These are phyloP conservation scores for Nicotiana tabacum DNA, from an alignment of 257 asterid species.

Conservation along the genomic window DNA sequence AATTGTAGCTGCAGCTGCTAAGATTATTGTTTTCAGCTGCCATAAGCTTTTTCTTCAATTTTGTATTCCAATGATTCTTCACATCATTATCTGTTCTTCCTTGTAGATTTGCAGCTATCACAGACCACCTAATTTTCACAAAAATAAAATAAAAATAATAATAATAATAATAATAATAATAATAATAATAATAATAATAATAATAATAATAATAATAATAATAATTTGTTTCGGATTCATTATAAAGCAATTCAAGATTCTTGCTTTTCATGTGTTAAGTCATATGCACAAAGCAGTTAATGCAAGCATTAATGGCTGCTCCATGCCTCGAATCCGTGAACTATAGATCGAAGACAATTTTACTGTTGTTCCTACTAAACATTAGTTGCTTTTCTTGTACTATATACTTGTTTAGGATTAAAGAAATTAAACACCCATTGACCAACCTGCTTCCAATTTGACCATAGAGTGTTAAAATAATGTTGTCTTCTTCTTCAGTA, in stretches of 20 bases:
- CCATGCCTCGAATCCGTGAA: fast-evolving
- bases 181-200: too few species aligned
- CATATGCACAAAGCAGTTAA: too few species aligned
- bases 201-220: too few species aligned
- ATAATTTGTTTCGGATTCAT: too few species aligned
- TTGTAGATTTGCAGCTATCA: constrained; percentile 56
- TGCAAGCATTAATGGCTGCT: too few species aligned
- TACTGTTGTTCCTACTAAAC: too few species aligned
- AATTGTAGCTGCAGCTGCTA: background rate
- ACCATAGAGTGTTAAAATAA: constrained; percentile 40
- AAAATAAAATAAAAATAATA: background rate
- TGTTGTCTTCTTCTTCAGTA: constrained; percentile 51
- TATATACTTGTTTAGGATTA: too few species aligned
- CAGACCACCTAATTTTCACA: constrained; percentile 46
- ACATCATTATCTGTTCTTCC: constrained; percentile 72
- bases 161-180: too few species aligned
- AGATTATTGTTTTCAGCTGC: background rate
- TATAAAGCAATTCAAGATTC: too few species aligned
- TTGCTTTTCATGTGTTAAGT: too few species aligned
- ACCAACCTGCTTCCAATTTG: constrained; percentile 61
- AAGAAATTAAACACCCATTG: background rate
- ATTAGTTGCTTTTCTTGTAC: too few species aligned
- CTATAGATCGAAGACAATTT: fast-evolving
- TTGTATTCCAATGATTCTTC: constrained; percentile 70
- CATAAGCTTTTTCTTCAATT: constrained; percentile 45